Evolutionary conservation across 768 basidiomycete species (phyloP).

Genomic region (Sporobolomyces roseus): DNA sequence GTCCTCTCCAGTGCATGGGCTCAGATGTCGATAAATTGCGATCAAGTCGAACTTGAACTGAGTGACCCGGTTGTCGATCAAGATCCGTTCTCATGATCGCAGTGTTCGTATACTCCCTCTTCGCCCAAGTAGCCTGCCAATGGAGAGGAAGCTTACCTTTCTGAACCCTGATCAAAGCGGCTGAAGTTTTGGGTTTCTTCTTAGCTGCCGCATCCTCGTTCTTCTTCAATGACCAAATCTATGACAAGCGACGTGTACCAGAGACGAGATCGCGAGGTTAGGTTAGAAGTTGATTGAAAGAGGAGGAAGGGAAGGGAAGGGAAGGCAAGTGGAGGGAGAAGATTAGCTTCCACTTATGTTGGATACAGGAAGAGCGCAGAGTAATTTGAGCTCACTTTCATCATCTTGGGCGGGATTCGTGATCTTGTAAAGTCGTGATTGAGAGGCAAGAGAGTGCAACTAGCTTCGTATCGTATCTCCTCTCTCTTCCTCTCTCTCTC

Average conservation of each 20-base stretch:
- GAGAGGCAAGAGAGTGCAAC: not conserved
- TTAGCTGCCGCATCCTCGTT: conserved; percentile 93
- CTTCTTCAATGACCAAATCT: conserved; percentile 99
- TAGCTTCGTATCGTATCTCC: not conserved
- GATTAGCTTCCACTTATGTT: too few relatives aligned
- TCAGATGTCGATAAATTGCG: too few relatives aligned
- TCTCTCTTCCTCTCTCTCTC: too few relatives aligned
- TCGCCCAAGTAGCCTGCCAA: not conserved
- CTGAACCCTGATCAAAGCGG: conserved; percentile 98
- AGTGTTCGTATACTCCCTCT: too few relatives aligned
- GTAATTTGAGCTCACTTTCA: conserved; percentile 28
- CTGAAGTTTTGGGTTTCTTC: conserved; percentile 97
- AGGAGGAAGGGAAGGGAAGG: not conserved
- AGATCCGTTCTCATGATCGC: too few relatives aligned
- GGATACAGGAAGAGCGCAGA: rapidly evolving
- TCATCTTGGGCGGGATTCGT: conserved; percentile 24
- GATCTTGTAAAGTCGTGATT: not conserved
- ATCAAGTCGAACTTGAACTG: too few relatives aligned
- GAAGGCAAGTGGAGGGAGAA: too few relatives aligned
- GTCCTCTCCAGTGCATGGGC: too few relatives aligned
- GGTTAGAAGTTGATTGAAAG: not conserved
- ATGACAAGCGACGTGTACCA: not conserved
- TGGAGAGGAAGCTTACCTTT: conserved; percentile 63
- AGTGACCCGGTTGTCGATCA: not conserved
- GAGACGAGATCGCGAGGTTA: not conserved